Base-by-base conservation (phyloP, 352 stramenopile genomes). In the Globisporangium lucens region DNA sequence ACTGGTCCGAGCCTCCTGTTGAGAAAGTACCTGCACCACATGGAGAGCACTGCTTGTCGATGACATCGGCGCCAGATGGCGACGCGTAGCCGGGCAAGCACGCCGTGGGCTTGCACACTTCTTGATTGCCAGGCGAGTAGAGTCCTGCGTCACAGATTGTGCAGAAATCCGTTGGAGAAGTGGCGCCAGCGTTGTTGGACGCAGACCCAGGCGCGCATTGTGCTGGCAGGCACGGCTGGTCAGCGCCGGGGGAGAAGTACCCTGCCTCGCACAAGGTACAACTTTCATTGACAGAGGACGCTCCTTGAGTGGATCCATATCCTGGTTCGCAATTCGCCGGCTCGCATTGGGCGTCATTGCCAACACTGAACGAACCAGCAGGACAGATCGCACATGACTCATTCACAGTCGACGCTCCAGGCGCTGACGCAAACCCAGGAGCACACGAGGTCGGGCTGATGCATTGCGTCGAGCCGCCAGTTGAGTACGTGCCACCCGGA, bases 1-100 rank as follows among this genome's bases (percentile, higher is more conserved):
- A 86, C 60, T 83, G 76, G 13, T 63, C 66, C 27, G 76, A 65
- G 8, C 78, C 76, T 6, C 78, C 78, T 0, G 60, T 38, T 0
- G 74, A 79, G 66, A 73, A 86, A 30, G 71, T 74, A 6, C 78
- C 78, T 20, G 75, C 69, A 33, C 66, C 33, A 61, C 78, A 86
- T 13, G 75, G 61, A 0, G 67, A 69, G 57, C 78, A 86, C 66
- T 83, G 74, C 57, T 75, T 71, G 66, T 79, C 73, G 29, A 67
- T 61, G 12, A 75, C 71, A 49, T 82, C 72, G 12, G 76, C 78
- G 0, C 77, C 73, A 22, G 69, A 70, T 9, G 78, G 78, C 1
- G 76, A 84, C 27, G 78, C 72, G 22, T 71, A 75, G 51, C 78
- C 78, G 20, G 76, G 67, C 3, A 67, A 41, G 43, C 78, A 86